A percentile compares a stretch with the other conserved stretches of the same genome.
These are phyloP conservation scores for Talaromyces albobiverticillius DNA, from an alignment of 2,329 filamentous ascomycete species.

Conservation along the genomic window DNA sequence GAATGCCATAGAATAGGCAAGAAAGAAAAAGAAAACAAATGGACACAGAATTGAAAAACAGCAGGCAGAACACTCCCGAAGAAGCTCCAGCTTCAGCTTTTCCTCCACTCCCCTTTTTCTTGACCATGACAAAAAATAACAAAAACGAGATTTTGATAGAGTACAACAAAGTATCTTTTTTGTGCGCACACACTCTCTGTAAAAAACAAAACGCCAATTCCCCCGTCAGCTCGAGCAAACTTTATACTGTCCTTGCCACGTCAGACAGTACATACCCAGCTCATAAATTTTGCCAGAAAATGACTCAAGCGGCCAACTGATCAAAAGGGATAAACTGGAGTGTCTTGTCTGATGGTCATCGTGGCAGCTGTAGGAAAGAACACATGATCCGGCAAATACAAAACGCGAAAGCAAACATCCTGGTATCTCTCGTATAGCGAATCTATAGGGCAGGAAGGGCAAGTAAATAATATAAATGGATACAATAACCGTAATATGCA, in stretches of 20 bases:
- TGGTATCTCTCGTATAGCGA: constrained; percentile 42
- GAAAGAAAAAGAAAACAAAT: background rate
- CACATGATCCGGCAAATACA: constrained; percentile 18
- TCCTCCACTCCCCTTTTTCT: no score
- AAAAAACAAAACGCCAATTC: constrained; percentile 8
- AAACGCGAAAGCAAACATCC: constrained; percentile 30
- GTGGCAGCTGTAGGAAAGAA: background rate
- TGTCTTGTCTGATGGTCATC: constrained; percentile 11
- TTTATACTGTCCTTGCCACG: constrained; percentile 1
- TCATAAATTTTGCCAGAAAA: no score
- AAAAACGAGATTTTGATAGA: constrained; percentile 10
- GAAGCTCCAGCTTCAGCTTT: no score
- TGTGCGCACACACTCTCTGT: background rate
- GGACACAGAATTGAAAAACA: background rate
- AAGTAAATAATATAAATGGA: constrained; percentile 25
- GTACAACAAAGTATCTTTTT: constrained; percentile 12
- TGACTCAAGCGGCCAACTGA: background rate
- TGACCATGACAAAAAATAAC: background rate
- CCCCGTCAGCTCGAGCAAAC: background rate
- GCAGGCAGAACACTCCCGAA: no score
- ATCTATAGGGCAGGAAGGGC: constrained; percentile 32
- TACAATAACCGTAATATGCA: constrained; percentile 26
- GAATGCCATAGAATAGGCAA: no score
- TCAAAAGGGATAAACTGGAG: background rate
- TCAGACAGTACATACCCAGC: background rate